These are phyloP conservation scores for Trichoderma sp. DNA, from an alignment of 2,329 filamentous ascomycete species.

Conservation along the genomic window DNA sequence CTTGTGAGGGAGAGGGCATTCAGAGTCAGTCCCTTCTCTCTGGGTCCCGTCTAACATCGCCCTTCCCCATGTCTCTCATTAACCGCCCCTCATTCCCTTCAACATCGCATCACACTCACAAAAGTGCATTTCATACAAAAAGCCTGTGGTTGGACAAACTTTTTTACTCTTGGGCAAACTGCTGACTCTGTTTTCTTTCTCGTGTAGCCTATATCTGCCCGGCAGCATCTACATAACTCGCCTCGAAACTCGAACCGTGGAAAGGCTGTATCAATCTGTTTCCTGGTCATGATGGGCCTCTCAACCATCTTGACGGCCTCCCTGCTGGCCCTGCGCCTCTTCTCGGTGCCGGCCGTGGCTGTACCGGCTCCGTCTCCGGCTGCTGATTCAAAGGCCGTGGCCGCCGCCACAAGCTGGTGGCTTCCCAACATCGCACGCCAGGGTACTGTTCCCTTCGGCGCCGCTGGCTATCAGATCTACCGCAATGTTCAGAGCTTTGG, in stretches of 20 bases:
- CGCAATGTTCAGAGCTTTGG: constrained; percentile 77
- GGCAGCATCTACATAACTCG: not conserved
- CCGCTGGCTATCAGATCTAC: constrained; percentile 63
- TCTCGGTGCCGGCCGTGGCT: constrained; percentile 36
- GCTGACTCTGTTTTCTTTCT: constrained; percentile 14
- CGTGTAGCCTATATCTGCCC: constrained; percentile 6
- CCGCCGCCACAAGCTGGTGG: constrained; percentile 61
- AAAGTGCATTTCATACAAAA: not conserved
- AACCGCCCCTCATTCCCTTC: not conserved
- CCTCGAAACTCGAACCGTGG: constrained; percentile 5
- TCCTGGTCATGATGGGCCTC: constrained; percentile 47
- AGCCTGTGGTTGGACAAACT: not conserved
- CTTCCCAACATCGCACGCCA: constrained; percentile 66
- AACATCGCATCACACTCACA: not conserved
- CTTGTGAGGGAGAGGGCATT: constrained; percentile 14
- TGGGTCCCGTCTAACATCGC: not conserved
- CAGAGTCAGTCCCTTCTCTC: constrained; percentile 15
- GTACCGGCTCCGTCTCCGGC: constrained; percentile 25
- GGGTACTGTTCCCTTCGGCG: constrained; percentile 61
- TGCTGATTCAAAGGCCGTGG: constrained; percentile 23
- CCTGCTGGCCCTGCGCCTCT: constrained; percentile 45
- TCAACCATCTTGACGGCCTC: constrained; percentile 42
- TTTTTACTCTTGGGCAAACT: not conserved
- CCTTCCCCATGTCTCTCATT: not conserved
- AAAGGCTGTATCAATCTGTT: constrained; percentile 2